phyloP scores from a whole-genome alignment of 192 early-diverging fungal genomes.

The Coemansia sp. region DNA sequence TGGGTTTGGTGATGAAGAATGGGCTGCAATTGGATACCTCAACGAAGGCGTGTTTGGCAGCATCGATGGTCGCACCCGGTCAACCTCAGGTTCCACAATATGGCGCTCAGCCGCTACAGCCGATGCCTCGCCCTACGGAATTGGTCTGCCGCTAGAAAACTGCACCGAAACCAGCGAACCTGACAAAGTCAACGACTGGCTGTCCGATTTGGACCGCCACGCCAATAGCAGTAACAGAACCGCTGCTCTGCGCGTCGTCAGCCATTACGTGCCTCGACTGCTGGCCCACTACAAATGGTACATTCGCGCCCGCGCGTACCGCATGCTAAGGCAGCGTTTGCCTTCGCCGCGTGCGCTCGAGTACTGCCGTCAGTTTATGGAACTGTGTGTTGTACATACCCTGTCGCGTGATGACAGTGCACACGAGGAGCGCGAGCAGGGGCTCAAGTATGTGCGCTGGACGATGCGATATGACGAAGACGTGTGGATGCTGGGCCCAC shows the following conservation, averaged over 20 bases:
- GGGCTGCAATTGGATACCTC: constrained; percentile 21
- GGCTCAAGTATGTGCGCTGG: constrained; percentile 50
- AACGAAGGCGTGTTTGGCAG: constrained; percentile 50
- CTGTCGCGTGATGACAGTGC: constrained; percentile 33
- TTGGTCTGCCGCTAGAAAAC: constrained; percentile 16
- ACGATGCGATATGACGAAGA: constrained; percentile 37
- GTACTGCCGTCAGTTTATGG: constrained; percentile 43
- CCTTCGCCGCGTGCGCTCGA: constrained; percentile 20
- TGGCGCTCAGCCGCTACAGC: constrained; percentile 15
- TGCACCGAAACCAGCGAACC: constrained; percentile 47
- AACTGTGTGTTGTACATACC: constrained; percentile 45
- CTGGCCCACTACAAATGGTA: constrained; percentile 48
- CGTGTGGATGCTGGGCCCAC: constrained; percentile 37
- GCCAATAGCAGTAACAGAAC: background rate
- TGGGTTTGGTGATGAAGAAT: constrained; percentile 24
- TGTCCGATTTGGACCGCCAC: constrained; percentile 13
- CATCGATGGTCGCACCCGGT: constrained; percentile 39
- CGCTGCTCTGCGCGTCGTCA: constrained; percentile 11
- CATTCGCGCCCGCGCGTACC: constrained; percentile 49
- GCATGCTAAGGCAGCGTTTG: constrained; percentile 36
- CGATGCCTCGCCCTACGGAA: constrained; percentile 8
- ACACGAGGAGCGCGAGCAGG: constrained; percentile 55
- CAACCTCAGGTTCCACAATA: constrained; percentile 39
- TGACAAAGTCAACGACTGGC: constrained; percentile 38
- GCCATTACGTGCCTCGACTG: constrained; percentile 34